Evolutionary conservation across 495 filamentous ascomycete species (phyloP), one percentile per base, ranked within the genome.

Genomic region (Podospora pseudopauciseta): DNA sequence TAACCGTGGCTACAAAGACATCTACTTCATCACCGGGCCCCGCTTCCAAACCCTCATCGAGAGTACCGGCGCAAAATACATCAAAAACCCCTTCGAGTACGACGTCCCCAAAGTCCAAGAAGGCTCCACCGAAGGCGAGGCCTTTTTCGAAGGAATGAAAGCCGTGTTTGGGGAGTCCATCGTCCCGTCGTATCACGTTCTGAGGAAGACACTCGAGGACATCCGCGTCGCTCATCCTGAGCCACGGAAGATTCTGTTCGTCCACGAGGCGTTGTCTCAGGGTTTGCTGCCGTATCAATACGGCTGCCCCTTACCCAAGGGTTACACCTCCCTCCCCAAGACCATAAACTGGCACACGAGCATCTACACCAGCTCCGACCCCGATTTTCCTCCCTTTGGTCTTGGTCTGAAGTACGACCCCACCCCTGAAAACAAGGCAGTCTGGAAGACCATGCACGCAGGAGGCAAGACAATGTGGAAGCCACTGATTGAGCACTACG

Each of bases 21-120:
- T 82, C 16, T 73, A 80, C 16, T 68, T 80, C 28, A 59, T 69
- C n/a, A 71, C 63, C 34, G 62, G 68, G n/a, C 71, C 75, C n/a
- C 71, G 74, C 39, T 67, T 74, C 64, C 71, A 78, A 57, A 65
- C 74, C 23, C 15, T 61, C 3, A 65, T 68, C 65, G 67, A 68
- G 6, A 15, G 28, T 0, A 58, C 27, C 16, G 72, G 72, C 0
- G 60, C 66, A n/a, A 60, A 26, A 20, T 74, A 62, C 44, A 53
- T 72, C 61, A 55, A 71, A 18, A 67, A 69, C 27, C 63, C 61
- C 23, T 68, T 13, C 15, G 57, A 26, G 15, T 4, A 28, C 49
- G 65, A 23, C 56, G 60, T 55, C 23, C 2, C 15, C 28, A 16
- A 54, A 19, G 16, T 23, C 11, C 44, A 60, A 39, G n/a, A 28